Evolutionary conservation across 306 rosid species (phyloP).

Genomic region (Chamaecrista fasciculata): DNA sequence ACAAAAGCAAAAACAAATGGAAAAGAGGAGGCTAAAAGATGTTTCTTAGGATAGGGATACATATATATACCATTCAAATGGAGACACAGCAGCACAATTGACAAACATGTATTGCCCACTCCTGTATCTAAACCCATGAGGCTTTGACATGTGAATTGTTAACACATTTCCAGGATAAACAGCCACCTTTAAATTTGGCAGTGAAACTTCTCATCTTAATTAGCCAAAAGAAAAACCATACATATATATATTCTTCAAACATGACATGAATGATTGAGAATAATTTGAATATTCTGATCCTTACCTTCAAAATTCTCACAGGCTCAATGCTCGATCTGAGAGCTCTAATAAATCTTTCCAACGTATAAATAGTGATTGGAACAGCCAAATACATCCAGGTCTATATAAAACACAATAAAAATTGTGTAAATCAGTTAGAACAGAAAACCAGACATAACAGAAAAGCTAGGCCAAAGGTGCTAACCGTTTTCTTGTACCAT

Average conservation of each 20-base stretch:
- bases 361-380: conserved; percentile 41
- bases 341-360: conserved; percentile 46
- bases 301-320: conserved; percentile 47
- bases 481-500: conserved; percentile 68
- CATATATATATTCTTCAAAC: not conserved
- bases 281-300: conserved; percentile 15
- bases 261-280: not conserved
- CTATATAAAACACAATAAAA: conserved; percentile 31
- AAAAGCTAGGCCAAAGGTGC: conserved; percentile 23
- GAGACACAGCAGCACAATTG: conserved; percentile 57
- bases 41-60: conserved; percentile 8
- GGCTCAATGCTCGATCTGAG: conserved; percentile 49
- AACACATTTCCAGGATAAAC: conserved; percentile 64
- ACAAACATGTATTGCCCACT: conserved; percentile 70
- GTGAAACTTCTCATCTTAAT: conserved; percentile 10
- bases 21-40: not conserved
- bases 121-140: conserved; percentile 53
- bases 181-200: conserved; percentile 56
- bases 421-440: conserved; percentile 5
- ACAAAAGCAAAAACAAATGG: too few species aligned
- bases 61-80: conserved; percentile 57
- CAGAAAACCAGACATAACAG: not conserved
- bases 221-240: conserved; percentile 11
- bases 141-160: conserved; percentile 64
- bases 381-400: conserved; percentile 58